These are phyloP conservation scores for Haplosporangium sp. DNA, from an alignment of 371 early-diverging fungal genomes.

Conservation along the genomic window DNA sequence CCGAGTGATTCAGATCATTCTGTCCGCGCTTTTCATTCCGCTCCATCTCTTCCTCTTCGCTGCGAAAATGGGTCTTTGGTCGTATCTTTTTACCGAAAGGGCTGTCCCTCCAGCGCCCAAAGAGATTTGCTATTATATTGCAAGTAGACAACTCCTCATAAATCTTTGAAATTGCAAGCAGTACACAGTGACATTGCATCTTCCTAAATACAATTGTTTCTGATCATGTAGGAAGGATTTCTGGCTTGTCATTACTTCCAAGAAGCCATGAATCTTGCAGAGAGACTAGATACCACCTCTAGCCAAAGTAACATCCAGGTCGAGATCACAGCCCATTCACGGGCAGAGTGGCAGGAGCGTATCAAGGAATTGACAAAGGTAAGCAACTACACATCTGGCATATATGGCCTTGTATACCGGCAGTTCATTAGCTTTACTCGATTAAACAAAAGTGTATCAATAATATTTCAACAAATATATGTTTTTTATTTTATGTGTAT, in stretches of 20 bases:
- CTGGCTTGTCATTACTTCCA: slow-evolving; percentile 47
- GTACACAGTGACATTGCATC: too few species aligned
- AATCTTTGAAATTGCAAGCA: too few species aligned
- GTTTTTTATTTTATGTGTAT: neutral
- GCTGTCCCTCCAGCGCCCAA: slow-evolving; percentile 32
- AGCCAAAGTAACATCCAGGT: slow-evolving; percentile 48
- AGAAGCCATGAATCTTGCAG: slow-evolving; percentile 43
- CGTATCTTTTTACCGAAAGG: slow-evolving; percentile 36
- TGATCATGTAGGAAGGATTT: slow-evolving; percentile 37
- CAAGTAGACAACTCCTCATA: too few species aligned
- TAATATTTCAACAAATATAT: too few species aligned
- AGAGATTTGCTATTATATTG: slow-evolving; percentile 50
- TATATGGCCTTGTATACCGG: neutral
- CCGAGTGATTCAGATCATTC: neutral
- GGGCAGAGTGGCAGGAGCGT: slow-evolving; percentile 44
- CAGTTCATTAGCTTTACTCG: neutral
- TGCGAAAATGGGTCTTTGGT: slow-evolving; percentile 29
- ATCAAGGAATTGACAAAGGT: slow-evolving; percentile 30
- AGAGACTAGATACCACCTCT: slow-evolving; percentile 40
- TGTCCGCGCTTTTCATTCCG: neutral
- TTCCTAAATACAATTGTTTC: too few species aligned
- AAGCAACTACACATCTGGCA: neutral
- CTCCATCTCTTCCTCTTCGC: neutral
- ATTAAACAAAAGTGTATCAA: too few species aligned
- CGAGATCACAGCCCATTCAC: slow-evolving; percentile 40